Evolutionary conservation across 2,329 filamentous ascomycete species (phyloP).

Genomic region (Penicillium crustosum): DNA sequence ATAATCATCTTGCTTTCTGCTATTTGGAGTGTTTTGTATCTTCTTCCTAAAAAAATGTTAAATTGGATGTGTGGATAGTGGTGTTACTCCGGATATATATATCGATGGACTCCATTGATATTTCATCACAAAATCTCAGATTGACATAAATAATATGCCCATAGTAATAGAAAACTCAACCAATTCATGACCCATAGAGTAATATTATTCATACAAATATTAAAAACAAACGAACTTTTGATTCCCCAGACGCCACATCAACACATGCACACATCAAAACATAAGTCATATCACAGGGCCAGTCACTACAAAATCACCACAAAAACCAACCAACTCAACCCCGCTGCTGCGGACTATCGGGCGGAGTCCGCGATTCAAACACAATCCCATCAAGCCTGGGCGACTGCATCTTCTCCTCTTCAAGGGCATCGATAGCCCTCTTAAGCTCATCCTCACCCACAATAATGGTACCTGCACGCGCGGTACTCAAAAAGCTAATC

Average conservation of each 20-base stretch:
- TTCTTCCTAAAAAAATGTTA: no score
- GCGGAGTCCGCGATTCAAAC: not conserved
- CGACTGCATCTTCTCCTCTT: conserved; percentile 14
- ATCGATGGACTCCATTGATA: not conserved
- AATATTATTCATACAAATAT: not conserved
- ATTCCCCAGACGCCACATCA: not conserved
- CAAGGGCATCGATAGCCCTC: conserved; percentile 71
- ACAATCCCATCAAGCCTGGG: not conserved
- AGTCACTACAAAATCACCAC: not conserved
- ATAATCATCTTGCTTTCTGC: not conserved
- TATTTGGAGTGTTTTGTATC: not conserved
- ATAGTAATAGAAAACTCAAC: not conserved
- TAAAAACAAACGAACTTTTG: not conserved
- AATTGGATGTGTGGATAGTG: not conserved
- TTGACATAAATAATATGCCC: not conserved
- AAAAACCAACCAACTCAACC: not conserved
- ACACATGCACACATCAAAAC: not conserved
- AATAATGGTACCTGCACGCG: conserved; percentile 84
- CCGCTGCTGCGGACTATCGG: not conserved
- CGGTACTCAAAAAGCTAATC: conserved; percentile 87
- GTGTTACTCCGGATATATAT: not conserved
- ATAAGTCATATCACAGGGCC: not conserved
- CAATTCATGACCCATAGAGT: not conserved
- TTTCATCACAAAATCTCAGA: no score
- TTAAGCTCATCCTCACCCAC: conserved; percentile 71